phyloP scores from a whole-genome alignment of 1,284 basidiomycete genomes.

The Trichosporon sp. region DNA sequence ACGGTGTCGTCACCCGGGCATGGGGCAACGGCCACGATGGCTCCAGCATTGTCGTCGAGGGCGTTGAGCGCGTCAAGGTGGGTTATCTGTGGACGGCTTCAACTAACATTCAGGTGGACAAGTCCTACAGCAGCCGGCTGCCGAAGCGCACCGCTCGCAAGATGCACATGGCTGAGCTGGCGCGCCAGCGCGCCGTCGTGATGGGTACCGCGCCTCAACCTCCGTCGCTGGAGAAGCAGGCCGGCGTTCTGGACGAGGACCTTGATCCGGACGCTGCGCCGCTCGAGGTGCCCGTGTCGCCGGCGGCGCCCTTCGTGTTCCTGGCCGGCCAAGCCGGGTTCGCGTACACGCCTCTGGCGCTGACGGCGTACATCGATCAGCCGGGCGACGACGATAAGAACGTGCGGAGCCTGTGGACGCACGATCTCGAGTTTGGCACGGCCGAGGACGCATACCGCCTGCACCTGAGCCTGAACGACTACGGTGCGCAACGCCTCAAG shows the following conservation, averaged over 20 bases:
- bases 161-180: constrained; percentile 22
- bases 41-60: constrained; percentile 54
- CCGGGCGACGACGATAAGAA: constrained; percentile 8
- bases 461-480: neutral
- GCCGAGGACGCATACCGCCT: constrained; percentile 13
- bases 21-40: constrained; percentile 60
- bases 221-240: constrained; percentile 6
- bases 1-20: constrained; percentile 52
- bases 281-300: neutral
- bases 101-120: constrained; percentile 22
- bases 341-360: constrained; percentile 25
- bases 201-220: constrained; percentile 2
- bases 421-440: constrained; percentile 15
- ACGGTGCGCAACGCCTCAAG: constrained; percentile 3
- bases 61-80: constrained; percentile 51
- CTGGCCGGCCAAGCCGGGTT: constrained; percentile 9
- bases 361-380: constrained; percentile 18
- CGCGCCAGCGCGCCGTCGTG: constrained; percentile 8
- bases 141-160: constrained; percentile 21
- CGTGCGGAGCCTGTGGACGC: constrained; percentile 16
- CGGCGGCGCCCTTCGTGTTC: constrained; percentile 9
- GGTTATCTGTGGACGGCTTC: neutral
- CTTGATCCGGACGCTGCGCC: neutral
- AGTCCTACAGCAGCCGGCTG: constrained; percentile 17
- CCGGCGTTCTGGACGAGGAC: constrained; percentile 22